phyloP scores from a whole-genome alignment of 768 basidiomycete genomes.

The Lactifluus volemus region DNA sequence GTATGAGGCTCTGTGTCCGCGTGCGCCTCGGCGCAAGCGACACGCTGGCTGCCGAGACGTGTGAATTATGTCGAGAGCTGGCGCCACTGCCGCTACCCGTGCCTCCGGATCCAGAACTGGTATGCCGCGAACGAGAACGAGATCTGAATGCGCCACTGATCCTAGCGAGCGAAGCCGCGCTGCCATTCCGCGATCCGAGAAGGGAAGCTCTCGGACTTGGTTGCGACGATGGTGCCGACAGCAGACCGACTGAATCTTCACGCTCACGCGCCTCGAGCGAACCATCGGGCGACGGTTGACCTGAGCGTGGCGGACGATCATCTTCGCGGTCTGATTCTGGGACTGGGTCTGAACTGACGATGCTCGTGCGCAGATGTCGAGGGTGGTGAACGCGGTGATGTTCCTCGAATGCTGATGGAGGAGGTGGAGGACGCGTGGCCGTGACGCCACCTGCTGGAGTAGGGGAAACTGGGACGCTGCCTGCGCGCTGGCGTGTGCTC shows the following conservation, averaged over 20 bases:
- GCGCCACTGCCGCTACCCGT: conserved; percentile 26
- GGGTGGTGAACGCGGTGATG: no score
- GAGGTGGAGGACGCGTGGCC: background rate
- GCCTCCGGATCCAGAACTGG: background rate
- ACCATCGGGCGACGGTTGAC: conserved; percentile 36
- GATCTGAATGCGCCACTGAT: no score
- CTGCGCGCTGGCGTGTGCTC: no score
- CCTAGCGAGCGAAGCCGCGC: conserved; percentile 31
- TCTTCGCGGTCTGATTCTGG: conserved; percentile 14
- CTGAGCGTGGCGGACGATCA: conserved; percentile 23
- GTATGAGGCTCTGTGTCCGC: no score
- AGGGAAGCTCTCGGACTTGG: conserved; percentile 45
- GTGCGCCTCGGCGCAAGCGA: no score
- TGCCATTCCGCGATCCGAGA: conserved; percentile 31
- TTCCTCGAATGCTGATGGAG: conserved; percentile 21
- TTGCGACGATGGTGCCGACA: conserved; percentile 34
- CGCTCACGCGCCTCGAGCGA: conserved; percentile 51
- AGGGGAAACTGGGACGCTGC: no score
- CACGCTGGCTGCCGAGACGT: no score
- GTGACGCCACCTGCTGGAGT: background rate
- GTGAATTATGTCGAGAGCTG: no score
- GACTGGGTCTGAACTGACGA: background rate
- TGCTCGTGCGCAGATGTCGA: conserved; percentile 10
- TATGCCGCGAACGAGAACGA: no score
- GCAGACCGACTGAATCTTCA: conserved; percentile 52